These are phyloP conservation scores for Rutstroemia sydowiana DNA, from an alignment of 2,329 filamentous ascomycete species.

Conservation along the genomic window DNA sequence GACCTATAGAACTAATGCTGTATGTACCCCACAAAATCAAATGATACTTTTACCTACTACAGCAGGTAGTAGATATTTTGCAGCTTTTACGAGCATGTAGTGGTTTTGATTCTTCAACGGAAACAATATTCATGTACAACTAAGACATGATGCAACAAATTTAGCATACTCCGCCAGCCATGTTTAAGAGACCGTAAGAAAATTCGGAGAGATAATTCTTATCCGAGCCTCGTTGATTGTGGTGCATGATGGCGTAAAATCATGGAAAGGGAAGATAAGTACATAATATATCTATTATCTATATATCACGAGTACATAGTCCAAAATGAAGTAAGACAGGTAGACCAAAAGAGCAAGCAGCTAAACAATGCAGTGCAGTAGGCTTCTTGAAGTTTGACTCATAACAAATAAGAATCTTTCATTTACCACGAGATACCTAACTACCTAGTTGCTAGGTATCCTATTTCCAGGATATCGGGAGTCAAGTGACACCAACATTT, in stretches of 20 bases:
- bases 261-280: no score
- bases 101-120: not conserved
- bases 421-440: slow-evolving; percentile 10
- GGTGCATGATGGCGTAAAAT: no score
- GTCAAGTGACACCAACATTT: slow-evolving; percentile 10
- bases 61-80: not conserved
- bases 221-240: no score
- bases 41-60: not conserved
- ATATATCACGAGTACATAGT: no score
- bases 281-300: no score
- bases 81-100: not conserved
- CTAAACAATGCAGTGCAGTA: not conserved
- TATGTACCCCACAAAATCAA: not conserved
- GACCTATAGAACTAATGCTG: not conserved
- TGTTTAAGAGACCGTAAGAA: not conserved
- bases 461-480: slow-evolving; percentile 12
- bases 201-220: not conserved
- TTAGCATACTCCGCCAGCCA: not conserved
- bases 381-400: slow-evolving; percentile 4
- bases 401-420: slow-evolving; percentile 5
- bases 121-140: not conserved
- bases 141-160: not conserved
- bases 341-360: not conserved
- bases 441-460: no score
- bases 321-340: slow-evolving; percentile 6